Evolutionary conservation across 345 rosid species (phyloP).

Genomic region (Populus alba): DNA sequence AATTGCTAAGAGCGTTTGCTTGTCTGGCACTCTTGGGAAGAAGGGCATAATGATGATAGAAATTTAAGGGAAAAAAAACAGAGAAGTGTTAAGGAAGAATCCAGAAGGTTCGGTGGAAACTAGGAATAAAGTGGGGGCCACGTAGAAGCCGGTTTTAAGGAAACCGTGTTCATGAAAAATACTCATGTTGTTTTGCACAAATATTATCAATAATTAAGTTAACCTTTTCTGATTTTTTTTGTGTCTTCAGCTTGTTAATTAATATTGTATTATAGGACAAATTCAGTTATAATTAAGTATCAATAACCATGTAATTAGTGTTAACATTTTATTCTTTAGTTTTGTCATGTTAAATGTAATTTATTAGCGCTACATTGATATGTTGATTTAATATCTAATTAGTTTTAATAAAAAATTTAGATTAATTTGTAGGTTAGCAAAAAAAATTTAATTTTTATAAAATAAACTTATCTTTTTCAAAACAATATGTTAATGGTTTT

Average conservation of each 20-base stretch:
- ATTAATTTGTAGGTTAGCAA: fast-evolving
- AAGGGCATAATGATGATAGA: neutral
- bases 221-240: too few species aligned
- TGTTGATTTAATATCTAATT: too few species aligned
- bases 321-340: neutral
- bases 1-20: neutral
- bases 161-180: neutral
- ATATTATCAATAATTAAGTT: neutral
- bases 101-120: slow-evolving; percentile 7
- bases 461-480: too few species aligned
- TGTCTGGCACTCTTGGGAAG: neutral
- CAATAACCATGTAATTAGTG: neutral
- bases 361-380: too few species aligned
- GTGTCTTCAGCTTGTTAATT: neutral
- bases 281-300: neutral
- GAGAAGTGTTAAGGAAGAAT: neutral
- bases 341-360: neutral
- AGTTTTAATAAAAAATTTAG: too few species aligned
- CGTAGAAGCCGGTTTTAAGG: neutral
- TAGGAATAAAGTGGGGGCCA: neutral
- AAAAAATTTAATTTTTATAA: too few species aligned
- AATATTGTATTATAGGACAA: neutral
- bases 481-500: too few species aligned
- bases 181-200: neutral
- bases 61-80: neutral